phyloP scores from a whole-genome alignment of 2,329 filamentous ascomycete species.

The Aureobasidium sp. region DNA sequence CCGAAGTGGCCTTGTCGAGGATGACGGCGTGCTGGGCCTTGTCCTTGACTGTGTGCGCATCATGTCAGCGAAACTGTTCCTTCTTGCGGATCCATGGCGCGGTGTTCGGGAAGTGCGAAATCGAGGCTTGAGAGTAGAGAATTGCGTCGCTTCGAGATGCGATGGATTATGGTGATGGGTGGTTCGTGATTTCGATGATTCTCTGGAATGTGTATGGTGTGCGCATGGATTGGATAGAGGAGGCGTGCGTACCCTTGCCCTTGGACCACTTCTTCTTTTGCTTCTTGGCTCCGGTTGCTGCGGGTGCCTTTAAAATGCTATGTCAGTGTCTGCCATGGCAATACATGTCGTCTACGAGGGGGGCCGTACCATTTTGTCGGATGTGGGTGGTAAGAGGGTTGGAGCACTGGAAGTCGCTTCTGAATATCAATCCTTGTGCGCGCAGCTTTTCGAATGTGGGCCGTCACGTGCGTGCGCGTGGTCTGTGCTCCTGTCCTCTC shows the following conservation, averaged over 20 bases:
- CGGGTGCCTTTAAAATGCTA: conserved; percentile 35
- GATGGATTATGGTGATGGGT: conserved; percentile 10
- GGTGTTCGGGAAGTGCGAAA: conserved; percentile 11
- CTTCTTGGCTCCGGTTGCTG: conserved; percentile 63
- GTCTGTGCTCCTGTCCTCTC: background rate
- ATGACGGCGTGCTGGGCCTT: conserved; percentile 99
- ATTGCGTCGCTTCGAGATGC: background rate
- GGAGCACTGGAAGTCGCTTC: background rate
- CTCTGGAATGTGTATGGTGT: background rate
- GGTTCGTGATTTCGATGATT: background rate
- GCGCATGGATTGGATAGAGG: conserved; percentile 10
- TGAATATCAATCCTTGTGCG: conserved; percentile 9
- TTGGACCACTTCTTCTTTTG: conserved; percentile 76
- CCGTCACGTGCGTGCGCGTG: conserved; percentile 5
- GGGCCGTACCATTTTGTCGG: conserved; percentile 34
- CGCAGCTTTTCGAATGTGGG: conserved; percentile 2
- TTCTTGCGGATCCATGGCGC: background rate
- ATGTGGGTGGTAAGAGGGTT: conserved; percentile 20
- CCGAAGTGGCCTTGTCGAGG: conserved; percentile 93
- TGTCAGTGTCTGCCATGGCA: conserved; percentile 2
- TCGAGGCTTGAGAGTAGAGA: background rate
- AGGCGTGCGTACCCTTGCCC: conserved; percentile 32
- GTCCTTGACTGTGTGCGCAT: conserved; percentile 80
- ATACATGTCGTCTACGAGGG: background rate
- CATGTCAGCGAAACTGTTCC: conserved; percentile 17